A percentile compares a stretch with the other conserved stretches of the same genome.
Evolutionary conservation across 495 filamentous ascomycete genomes (phyloP).

Genomic region (Bacidia gigantensis): DNA sequence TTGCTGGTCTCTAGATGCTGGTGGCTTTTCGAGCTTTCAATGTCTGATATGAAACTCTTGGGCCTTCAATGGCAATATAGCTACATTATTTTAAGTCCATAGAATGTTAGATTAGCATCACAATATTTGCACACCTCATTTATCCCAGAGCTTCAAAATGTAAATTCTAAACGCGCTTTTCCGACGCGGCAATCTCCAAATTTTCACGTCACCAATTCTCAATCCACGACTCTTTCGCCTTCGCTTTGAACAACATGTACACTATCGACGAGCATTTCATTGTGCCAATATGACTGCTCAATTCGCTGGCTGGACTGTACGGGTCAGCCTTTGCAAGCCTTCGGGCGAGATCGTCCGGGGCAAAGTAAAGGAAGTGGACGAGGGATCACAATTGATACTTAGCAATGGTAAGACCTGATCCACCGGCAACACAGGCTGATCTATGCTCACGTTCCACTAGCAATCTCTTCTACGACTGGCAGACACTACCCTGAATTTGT

Average conservation of each 20-base stretch:
- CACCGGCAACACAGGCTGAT: neutral
- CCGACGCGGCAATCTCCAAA: neutral
- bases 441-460: conserved; percentile 15
- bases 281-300: conserved; percentile 41
- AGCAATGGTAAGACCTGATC: conserved; percentile 49
- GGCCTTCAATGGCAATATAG: too few species aligned
- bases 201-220: neutral
- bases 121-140: too few species aligned
- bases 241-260: too few species aligned
- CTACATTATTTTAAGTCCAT: too few species aligned
- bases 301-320: conserved; percentile 69
- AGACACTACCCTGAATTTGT: conserved; percentile 1
- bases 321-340: conserved; percentile 58
- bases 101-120: too few species aligned
- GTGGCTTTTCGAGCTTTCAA: neutral
- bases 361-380: conserved; percentile 50
- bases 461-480: conserved; percentile 7
- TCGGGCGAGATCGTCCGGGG: conserved; percentile 54
- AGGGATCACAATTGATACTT: conserved; percentile 60
- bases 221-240: neutral
- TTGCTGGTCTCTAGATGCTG: neutral
- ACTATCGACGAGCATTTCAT: too few species aligned
- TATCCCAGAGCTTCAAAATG: neutral
- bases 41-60: neutral
- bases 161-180: neutral